Evolutionary conservation across 768 basidiomycete genomes (phyloP), one percentile per base, ranked within the genome.

Genomic region (Sporobolomyces pararoseus): DNA sequence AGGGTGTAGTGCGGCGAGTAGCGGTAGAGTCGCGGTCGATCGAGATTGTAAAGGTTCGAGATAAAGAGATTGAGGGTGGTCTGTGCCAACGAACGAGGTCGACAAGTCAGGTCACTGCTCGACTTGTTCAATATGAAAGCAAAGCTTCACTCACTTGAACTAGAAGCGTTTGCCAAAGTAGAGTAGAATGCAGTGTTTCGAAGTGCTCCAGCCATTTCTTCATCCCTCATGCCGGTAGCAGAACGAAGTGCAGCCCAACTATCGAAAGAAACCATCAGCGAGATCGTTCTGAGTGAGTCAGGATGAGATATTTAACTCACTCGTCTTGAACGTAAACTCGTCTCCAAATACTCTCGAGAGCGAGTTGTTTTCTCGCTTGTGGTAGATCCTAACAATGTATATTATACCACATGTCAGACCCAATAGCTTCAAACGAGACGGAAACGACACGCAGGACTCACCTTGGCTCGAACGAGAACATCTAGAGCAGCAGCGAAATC

Each of bases 241-340:
- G 86, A 85, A 25, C 86, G 84, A 52, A 97, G 87, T 13, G 80
- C 78, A 59, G 86, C 80, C 92, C 93, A 97, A 78, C 91, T 94
- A 68, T n/a, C 42, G 53, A 52, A 37, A 19, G 35, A 50, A 42
- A 42, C 39, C 17, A 17, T 42, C 39, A 9, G 39, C 17, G 10
- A 42, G 39, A 42, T 9, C 39, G 9, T 17, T 42, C 9, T 42
- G 17, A 31, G 0, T 14, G 34, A 21, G 6, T 19, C 16, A 4
- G 55, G 6, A 5, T 0, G 21, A 14, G 37, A 19, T 35, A 53
- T 19, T 3, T 14, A 5, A 83, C 88, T 69, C 79, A 95, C 93
- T 96, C 86, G 78, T 97, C 92, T 59, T 90, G 88, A 60, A 89
- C 83, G 77, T 89, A 95, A 53, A 95, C 84, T 35, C 94, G 83